Conservation (phyloP, 2,329 filamentous ascomycete genomes). For the Torrubiella hemipterigena region DNA sequence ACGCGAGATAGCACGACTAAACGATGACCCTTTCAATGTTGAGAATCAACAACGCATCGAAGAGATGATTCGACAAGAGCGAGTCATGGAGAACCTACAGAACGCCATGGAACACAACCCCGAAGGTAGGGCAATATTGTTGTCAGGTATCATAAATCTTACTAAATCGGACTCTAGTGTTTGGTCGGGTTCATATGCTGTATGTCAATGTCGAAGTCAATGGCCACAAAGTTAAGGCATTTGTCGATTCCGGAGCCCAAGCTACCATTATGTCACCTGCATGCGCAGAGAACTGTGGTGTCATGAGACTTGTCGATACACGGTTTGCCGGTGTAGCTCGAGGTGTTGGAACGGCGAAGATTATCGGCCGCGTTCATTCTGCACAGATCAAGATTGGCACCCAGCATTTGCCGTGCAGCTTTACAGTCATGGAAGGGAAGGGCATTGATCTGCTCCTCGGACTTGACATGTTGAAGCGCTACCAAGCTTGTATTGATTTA, state of each 20-base stretch:
- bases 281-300: constrained; percentile 83
- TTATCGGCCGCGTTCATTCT: constrained; percentile 88
- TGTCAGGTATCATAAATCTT: constrained; percentile 5
- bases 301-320: constrained; percentile 90
- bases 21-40: constrained; percentile 87
- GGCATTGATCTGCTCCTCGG: constrained; percentile 87
- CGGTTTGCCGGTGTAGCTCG: constrained; percentile 86
- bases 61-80: constrained; percentile 91
- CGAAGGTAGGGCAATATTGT: constrained; percentile 53
- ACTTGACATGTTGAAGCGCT: constrained; percentile 91
- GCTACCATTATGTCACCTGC: constrained; percentile 97
- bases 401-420: constrained; percentile 81
- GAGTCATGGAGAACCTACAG: constrained; percentile 89
- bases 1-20: constrained; percentile 72
- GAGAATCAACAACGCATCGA: constrained; percentile 88
- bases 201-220: constrained; percentile 97
- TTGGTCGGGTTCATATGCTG: constrained; percentile 88
- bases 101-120: constrained; percentile 96
- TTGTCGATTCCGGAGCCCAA: constrained; percentile 95
- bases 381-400: constrained; percentile 89
- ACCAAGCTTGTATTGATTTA: constrained; percentile 87
- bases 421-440: constrained; percentile 99
- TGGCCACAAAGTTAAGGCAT: constrained; percentile 79
- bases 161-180: constrained; percentile 47
- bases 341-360: constrained; percentile 87